Evolutionary conservation across 75 land plant genomes (phyloP), one percentile per base, ranked within the genome.

Genomic region (Gnetum montanum): DNA sequence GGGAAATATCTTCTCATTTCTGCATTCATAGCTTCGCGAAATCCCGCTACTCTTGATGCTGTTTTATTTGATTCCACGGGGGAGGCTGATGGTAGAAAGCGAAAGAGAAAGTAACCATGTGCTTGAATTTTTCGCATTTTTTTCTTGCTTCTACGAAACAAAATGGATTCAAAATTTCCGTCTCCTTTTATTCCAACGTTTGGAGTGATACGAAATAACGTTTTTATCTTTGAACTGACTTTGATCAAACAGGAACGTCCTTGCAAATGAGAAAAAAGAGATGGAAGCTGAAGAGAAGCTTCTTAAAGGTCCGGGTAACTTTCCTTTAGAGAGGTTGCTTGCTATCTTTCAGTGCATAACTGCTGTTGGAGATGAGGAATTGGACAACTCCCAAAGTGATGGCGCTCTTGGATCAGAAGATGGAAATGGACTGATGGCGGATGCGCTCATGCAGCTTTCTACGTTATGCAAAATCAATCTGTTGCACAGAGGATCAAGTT

Each of bases 21-120:
- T 25, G 96, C 96, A 31, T 94, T 86, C 61, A 80, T 94, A 61
- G 91, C 97, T 63, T 94, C 98, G 35, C 73, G 84, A 61, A 94
- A 94, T 58, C 96, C 98, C 33, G 85, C 98, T 30, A 93, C 96
- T 10, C 74, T 85, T 50, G 98, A 94, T 90, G 96, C 95, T 33
- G 71, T 88, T 12, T 60, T 94, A 13, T 94, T 94, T 74, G 98
- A 90, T 70, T 60, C 98, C 38, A 64, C 83, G 37, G 78, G 91
- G 27, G 80, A 78, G 26, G 60, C 56, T 30, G 73, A 61, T 19
- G 70, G 58, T 57, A 62, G 77, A 8, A 91, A 83, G 45, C 65
- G 85, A 24, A 85, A 60, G 61, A 74, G 78, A 54, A 85, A 76
- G 98, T 85, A 63, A 72, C 80, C 1, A 44, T 41, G 2, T 38